A percentile compares a stretch with the other conserved stretches of the same genome.
These are phyloP conservation scores for Kazachstania martiniae DNA, from an alignment of 805 yeast genomes.

Conservation along the genomic window DNA sequence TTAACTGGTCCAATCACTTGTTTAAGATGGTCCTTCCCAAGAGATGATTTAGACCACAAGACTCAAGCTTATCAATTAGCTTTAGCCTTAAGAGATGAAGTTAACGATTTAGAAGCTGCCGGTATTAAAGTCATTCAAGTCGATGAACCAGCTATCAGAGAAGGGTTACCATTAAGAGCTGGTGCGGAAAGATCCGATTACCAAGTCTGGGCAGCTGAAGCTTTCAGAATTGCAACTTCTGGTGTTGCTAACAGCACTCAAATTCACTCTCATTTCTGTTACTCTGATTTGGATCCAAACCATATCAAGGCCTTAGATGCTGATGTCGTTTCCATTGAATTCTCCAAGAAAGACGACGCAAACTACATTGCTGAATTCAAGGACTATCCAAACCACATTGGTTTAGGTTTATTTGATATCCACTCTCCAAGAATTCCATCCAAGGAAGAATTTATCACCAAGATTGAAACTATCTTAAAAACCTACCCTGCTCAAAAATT, in stretches of 20 bases:
- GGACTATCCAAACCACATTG: conserved; percentile 98
- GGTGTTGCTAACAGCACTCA: conserved; percentile 93
- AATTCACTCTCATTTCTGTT: conserved; percentile 99
- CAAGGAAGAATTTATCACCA: conserved; percentile 86
- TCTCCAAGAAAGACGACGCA: conserved; percentile 99
- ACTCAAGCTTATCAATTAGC: conserved; percentile 94
- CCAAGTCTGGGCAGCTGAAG: conserved; percentile 98
- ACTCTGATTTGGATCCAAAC: conserved; percentile 98
- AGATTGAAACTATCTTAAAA: conserved; percentile 89
- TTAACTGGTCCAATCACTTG: conserved; percentile 99
- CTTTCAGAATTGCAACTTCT: conserved; percentile 98
- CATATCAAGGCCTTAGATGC: conserved; percentile 99
- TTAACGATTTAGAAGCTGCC: conserved; percentile 94
- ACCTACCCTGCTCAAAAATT: conserved; percentile 96
- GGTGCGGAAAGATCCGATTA: conserved; percentile 95
- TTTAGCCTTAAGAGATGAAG: conserved; percentile 97
- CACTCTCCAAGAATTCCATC: conserved; percentile 99
- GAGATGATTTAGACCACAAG: conserved; percentile 91
- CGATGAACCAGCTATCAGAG: conserved; percentile 99
- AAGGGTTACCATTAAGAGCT: conserved; percentile 98
- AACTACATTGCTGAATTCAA: conserved; percentile 96
- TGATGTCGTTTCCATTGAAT: conserved; percentile 97
- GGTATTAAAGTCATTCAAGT: conserved; percentile 98
- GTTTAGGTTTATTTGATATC: conserved; percentile 97
- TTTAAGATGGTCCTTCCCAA: conserved; percentile 99